Base-by-base conservation (phyloP, 768 basidiomycete genomes). In the Collybia sp. region DNA sequence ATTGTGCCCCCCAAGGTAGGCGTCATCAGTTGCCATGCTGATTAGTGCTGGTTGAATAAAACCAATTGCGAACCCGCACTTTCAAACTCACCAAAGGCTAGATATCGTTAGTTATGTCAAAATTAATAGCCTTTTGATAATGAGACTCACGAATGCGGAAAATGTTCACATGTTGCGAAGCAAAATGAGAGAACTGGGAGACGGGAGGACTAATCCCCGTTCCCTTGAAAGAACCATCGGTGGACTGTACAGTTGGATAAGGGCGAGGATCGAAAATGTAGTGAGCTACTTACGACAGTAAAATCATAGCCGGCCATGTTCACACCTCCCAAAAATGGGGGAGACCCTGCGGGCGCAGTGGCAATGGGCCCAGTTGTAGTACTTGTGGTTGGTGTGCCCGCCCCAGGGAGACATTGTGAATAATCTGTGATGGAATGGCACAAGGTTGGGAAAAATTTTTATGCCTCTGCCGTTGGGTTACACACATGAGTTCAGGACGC, bases 1-100 rank as follows among this genome's bases (percentile, higher is more conserved):
- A 80, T 70, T 11, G 66, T 56, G 2, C 74, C 76, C 36, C 77
- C 76, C 6, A 80, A 55, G 39, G 65, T 64, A 17, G 73, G 74
- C 9, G 73, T 74, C 70, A 73, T 73, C 41, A 72, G 57, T 50
- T 78, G 76, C 76, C 78, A 79, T 6, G 75, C 76, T 67, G 53
- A n/a, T 17, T 30, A 20, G 42, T 30, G 35, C 25, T 39, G 46
- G 19, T 38, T 34, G 19, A 12, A 35, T 30, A 43, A 46, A 50
- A 49, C 33, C 55, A 49, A 53, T 36, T n/a, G 10, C 9, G 41
- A 45, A 53, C 40, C 40, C 36, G 19, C 40, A 49, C 53, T 42
- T 17, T 52, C 47, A 48, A 45, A 13, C 44, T 58, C 40, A 50
- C 63, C 60, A 62, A 44, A 67, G 64, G 9, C 64, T 64, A 62